Evolutionary conservation across 495 filamentous ascomycete species (phyloP), one percentile per base, ranked within the genome.

Genomic region (Apiosordaria backusii): DNA sequence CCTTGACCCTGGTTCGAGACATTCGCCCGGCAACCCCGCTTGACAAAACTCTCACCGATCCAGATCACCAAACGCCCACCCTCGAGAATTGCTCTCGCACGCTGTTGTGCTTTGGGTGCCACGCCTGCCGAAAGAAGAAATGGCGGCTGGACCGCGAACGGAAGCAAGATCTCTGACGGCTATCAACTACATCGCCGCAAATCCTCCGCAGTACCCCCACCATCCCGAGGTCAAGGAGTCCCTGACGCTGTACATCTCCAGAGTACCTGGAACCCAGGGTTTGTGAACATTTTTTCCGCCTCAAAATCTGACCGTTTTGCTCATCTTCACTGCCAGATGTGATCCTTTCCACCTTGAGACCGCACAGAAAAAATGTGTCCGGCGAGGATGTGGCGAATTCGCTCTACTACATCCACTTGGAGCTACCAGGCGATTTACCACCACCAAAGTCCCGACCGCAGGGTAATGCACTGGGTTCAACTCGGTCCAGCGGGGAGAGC

Each of bases 241-340:
- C 7, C 76, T 98, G 52, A 86, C 87, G 3, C 81, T 98, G 23
- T 98, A 98, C 74, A 96, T 98, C 67, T 93, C 93, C 13, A 83
- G 92, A 64, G 93, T 98, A 0, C 94, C 94, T 2, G 93, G 95
- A 16, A 96, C 89, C 67, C 86, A 86, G 87, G 93, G 93, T 94
- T 81, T 40, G 82, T 75, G n/a, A 29, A 24, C 18, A 16, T 22
- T 24, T 58, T n/a, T 50, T 45, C 53, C 59, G 26, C 72, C 64
- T 63, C 27, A 21, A 26, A 52, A 57, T 59, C 22, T 63, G 50
- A 65, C 57, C 23, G 40, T 3, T 63, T n/a, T 72, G 61, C 65
- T 70, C 61, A 61, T 66, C 6, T 50, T n/a, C 5, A 0, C 24
- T 23, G 5, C 25, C 64, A 96, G 95, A 98, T 83, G 84, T 98